These are phyloP conservation scores for Quercus suber DNA, from an alignment of 306 rosid species.

Conservation along the genomic window DNA sequence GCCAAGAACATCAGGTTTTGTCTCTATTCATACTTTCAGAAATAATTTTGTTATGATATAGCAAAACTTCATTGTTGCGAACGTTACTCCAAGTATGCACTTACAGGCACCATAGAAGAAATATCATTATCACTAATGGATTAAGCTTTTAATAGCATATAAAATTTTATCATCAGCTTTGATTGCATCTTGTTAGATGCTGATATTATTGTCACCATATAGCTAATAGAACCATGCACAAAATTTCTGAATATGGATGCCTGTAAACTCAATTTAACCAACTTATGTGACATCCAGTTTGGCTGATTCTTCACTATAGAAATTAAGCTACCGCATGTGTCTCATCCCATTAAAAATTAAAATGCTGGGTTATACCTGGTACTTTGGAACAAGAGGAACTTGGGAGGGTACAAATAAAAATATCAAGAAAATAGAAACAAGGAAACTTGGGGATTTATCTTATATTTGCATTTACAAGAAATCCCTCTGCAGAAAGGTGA, in stretches of 20 bases:
- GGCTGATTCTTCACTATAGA: not conserved
- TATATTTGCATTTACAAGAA: not conserved
- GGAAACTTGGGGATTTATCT: not conserved
- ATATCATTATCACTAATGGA: not conserved
- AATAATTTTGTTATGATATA: not conserved
- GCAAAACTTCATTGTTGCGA: not conserved
- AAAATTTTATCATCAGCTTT: not conserved
- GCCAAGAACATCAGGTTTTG: slow-evolving; percentile 79
- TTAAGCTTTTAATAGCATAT: not conserved
- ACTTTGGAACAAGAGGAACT: not conserved
- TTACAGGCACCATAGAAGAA: not conserved
- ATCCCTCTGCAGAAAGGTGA: not conserved
- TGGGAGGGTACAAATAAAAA: not conserved
- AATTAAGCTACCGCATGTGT: not conserved
- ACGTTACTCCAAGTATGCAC: not conserved
- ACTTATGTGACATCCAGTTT: not conserved
- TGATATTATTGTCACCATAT: not conserved
- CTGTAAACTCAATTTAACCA: not conserved
- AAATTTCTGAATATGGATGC: not conserved
- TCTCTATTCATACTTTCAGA: not conserved
- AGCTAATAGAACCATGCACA: not conserved
- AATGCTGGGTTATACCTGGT: not conserved
- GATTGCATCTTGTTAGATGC: not conserved
- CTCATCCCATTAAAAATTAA: not conserved
- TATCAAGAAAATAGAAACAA: not conserved